A percentile compares a stretch with the other conserved stretches of the same genome.
These are phyloP conservation scores for Coniferiporia weirii DNA, from an alignment of 1,284 basidiomycete species.

Conservation along the genomic window DNA sequence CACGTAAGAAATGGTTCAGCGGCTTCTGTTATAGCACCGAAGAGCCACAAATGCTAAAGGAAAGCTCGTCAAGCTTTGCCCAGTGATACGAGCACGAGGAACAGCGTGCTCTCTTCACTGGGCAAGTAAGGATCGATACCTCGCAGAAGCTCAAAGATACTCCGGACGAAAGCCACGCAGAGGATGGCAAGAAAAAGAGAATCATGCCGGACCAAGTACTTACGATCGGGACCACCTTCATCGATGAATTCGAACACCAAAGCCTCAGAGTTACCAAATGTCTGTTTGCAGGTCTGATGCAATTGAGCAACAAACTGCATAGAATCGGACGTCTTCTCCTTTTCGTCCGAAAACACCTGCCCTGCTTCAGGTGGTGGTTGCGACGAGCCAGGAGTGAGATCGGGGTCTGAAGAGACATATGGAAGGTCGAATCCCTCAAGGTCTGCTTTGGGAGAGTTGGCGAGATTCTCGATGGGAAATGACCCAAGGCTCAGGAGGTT, in stretches of 20 bases:
- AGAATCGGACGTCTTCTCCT: constrained; percentile 11
- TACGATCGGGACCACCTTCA: constrained; percentile 31
- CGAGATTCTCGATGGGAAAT: constrained; percentile 14
- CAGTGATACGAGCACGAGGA: neutral
- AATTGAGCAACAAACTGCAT: constrained; percentile 30
- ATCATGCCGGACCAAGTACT: constrained; percentile 12
- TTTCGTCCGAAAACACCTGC: constrained; percentile 6
- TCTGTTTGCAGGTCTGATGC: constrained; percentile 39
- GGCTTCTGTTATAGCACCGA: neutral
- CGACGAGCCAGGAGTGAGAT: constrained; percentile 5
- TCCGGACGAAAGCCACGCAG: neutral
- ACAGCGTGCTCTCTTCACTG: neutral
- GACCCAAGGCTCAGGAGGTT: constrained; percentile 16
- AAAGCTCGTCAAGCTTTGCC: neutral
- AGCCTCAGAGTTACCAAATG: constrained; percentile 34
- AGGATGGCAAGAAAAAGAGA: neutral
- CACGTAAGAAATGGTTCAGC: neutral
- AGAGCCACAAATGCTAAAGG: neutral
- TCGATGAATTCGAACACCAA: constrained; percentile 44
- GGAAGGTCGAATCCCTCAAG: constrained; percentile 16
- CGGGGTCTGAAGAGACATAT: constrained; percentile 1
- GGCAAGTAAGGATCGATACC: constrained; percentile 1
- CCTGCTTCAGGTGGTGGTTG: neutral
- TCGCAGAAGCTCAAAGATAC: neutral
- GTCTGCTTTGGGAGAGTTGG: constrained; percentile 11